Evolutionary conservation across 2,329 filamentous ascomycete genomes (phyloP).

Genomic region (Pseudogymnoascus sp.): DNA sequence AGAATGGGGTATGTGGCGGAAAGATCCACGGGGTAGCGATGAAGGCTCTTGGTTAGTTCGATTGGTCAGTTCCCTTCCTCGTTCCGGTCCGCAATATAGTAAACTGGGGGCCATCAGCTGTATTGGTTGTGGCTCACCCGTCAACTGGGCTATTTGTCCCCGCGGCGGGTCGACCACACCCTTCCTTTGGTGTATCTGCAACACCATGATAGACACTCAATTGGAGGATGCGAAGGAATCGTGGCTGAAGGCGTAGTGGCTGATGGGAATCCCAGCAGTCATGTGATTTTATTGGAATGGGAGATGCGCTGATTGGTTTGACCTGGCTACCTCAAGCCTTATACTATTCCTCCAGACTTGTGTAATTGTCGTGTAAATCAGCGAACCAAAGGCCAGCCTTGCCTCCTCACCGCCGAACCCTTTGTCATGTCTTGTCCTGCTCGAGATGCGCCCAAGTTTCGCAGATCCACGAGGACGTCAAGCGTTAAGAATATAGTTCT

Average conservation of each 20-base stretch:
- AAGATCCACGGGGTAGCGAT: not conserved
- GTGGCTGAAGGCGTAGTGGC: not conserved
- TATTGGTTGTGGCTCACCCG: not conserved
- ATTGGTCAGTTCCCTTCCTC: not conserved
- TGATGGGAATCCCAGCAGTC: not conserved
- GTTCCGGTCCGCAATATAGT: conserved; percentile 2
- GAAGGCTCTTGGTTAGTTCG: not conserved
- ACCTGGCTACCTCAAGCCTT: not conserved
- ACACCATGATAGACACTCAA: not conserved
- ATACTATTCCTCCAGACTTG: not conserved
- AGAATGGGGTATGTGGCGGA: not conserved
- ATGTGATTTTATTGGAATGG: not conserved
- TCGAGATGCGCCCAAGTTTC: not conserved
- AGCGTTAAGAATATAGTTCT: not conserved
- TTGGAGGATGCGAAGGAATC: conserved; percentile 1
- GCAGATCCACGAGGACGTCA: not conserved
- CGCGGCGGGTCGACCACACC: not conserved
- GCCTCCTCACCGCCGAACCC: not conserved
- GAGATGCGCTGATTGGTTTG: not conserved
- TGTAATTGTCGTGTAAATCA: not conserved
- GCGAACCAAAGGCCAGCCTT: not conserved
- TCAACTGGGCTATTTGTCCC: not conserved
- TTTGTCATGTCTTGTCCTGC: not conserved
- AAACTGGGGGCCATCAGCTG: not conserved
- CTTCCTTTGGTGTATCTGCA: not conserved